phyloP scores from a whole-genome alignment of 2,329 filamentous ascomycete species.

The Aspergillus melleus region DNA sequence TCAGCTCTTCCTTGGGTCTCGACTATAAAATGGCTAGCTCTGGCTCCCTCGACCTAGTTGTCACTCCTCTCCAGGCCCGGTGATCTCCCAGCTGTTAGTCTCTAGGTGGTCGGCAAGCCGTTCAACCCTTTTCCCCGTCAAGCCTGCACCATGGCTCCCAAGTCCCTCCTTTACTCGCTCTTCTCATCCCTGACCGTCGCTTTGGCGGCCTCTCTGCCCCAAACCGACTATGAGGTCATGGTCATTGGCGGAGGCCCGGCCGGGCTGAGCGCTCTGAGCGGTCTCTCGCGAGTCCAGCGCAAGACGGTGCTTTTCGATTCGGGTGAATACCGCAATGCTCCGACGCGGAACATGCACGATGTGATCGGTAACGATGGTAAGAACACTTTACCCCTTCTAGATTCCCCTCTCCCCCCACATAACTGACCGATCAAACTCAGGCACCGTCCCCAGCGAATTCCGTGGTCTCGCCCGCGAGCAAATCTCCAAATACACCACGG shows the following conservation, averaged over 20 bases:
- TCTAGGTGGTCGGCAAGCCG: too few relatives aligned
- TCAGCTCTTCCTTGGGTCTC: not conserved
- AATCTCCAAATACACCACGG: slow-evolving; percentile 53
- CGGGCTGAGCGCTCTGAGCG: slow-evolving; percentile 56
- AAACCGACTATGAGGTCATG: slow-evolving; percentile 54
- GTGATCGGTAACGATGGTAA: slow-evolving; percentile 61
- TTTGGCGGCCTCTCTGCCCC: slow-evolving; percentile 24
- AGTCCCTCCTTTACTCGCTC: slow-evolving; percentile 23
- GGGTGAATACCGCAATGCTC: slow-evolving; percentile 57
- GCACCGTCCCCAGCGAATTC: slow-evolving; percentile 56
- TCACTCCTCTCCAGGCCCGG: not conserved
- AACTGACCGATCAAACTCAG: slow-evolving; percentile 30
- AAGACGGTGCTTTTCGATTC: slow-evolving; percentile 60
- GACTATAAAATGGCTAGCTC: not conserved
- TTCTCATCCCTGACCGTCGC: slow-evolving; percentile 23
- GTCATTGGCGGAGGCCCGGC: slow-evolving; percentile 60
- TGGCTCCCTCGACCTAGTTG: too few relatives aligned
- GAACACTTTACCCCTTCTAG: not conserved
- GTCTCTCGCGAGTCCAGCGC: slow-evolving; percentile 59
- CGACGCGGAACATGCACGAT: slow-evolving; percentile 62
- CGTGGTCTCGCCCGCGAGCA: slow-evolving; percentile 56
- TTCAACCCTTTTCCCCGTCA: not conserved
- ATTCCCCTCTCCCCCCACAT: slow-evolving; percentile 1
- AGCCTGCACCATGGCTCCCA: slow-evolving; percentile 16
- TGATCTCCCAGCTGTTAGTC: not conserved